phyloP scores from a whole-genome alignment of 2,329 filamentous ascomycete species.

The Colletotrichum plurivorum region DNA sequence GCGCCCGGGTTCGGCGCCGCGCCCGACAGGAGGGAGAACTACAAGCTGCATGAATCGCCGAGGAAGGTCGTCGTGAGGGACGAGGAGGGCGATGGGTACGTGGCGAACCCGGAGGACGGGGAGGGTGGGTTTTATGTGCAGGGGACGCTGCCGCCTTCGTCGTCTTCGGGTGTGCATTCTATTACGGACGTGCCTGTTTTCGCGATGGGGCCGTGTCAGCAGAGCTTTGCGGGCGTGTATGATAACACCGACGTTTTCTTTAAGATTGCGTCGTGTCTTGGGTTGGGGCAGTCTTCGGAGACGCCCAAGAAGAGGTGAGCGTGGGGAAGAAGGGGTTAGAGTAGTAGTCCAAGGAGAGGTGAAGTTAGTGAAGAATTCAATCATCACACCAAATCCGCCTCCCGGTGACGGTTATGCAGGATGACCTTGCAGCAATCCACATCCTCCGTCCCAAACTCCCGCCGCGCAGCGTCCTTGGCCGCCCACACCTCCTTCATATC shows the following conservation, averaged over 20 bases:
- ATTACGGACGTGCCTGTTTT: constrained; percentile 85
- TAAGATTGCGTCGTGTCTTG: constrained; percentile 78
- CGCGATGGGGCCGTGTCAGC: constrained; percentile 83
- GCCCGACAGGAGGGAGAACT: constrained; percentile 86
- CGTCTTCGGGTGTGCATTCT: constrained; percentile 81
- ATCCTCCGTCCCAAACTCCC: constrained; percentile 47
- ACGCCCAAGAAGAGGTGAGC: constrained; percentile 2
- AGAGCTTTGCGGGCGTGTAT: constrained; percentile 80
- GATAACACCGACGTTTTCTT: constrained; percentile 82
- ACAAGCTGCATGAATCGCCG: constrained; percentile 76
- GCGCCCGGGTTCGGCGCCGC: constrained; percentile 79
- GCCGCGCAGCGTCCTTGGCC: constrained; percentile 47
- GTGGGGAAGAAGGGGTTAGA: fast-evolving
- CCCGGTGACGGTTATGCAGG: constrained; percentile 23
- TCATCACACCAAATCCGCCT: constrained; percentile 31
- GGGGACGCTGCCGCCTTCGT: constrained; percentile 76
- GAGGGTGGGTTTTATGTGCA: constrained; percentile 79
- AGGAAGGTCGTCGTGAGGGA: constrained; percentile 67
- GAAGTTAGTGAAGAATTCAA: neutral
- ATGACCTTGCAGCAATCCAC: constrained; percentile 48
- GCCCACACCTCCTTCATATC: constrained; percentile 50
- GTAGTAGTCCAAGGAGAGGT: neutral
- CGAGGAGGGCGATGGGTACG: constrained; percentile 68
- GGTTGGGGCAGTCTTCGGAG: constrained; percentile 56
- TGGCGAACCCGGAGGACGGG: constrained; percentile 77